Evolutionary conservation across 495 filamentous ascomycete species (phyloP).

Genomic region (Penicillium nucicola): DNA sequence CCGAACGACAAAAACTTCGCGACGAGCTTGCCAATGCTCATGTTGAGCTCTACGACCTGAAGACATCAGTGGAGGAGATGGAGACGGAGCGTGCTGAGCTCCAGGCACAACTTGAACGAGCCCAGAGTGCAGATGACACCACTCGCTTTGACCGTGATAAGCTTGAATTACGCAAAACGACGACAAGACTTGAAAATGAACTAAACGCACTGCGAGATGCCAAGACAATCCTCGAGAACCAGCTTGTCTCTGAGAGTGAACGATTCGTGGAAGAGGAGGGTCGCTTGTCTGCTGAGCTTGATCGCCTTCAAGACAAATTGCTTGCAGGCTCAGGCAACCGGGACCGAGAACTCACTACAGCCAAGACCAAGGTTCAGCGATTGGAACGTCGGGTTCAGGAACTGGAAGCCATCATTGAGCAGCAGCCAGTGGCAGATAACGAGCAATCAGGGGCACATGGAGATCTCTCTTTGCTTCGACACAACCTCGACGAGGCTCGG

Average conservation of each 20-base stretch:
- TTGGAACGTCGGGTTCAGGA: conserved; percentile 57
- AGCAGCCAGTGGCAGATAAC: conserved; percentile 29
- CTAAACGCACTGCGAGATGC: conserved; percentile 57
- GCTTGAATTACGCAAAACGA: conserved; percentile 57
- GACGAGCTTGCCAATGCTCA: conserved; percentile 61
- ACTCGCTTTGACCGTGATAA: conserved; percentile 61
- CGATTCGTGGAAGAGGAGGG: conserved; percentile 55
- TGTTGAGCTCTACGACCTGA: conserved; percentile 57
- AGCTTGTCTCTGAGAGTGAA: conserved; percentile 53
- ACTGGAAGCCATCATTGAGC: conserved; percentile 53
- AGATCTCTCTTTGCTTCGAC: conserved; percentile 57
- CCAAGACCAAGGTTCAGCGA: conserved; percentile 55
- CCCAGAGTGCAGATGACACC: conserved; percentile 49
- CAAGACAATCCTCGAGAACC: conserved; percentile 51
- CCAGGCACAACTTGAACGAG: conserved; percentile 50
- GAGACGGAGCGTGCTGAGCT: conserved; percentile 66
- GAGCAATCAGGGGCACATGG: conserved; percentile 44
- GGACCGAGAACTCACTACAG: conserved; percentile 48
- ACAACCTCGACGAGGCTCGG: conserved; percentile 58
- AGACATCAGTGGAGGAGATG: conserved; percentile 46
- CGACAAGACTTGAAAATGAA: conserved; percentile 57
- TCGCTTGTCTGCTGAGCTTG: conserved; percentile 55
- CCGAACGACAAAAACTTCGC: conserved; percentile 60
- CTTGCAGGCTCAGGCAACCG: conserved; percentile 38
- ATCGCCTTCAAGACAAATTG: conserved; percentile 50